These are phyloP conservation scores for Pochonia chlamydosporia DNA, from an alignment of 2,329 filamentous ascomycete genomes.

Conservation along the genomic window DNA sequence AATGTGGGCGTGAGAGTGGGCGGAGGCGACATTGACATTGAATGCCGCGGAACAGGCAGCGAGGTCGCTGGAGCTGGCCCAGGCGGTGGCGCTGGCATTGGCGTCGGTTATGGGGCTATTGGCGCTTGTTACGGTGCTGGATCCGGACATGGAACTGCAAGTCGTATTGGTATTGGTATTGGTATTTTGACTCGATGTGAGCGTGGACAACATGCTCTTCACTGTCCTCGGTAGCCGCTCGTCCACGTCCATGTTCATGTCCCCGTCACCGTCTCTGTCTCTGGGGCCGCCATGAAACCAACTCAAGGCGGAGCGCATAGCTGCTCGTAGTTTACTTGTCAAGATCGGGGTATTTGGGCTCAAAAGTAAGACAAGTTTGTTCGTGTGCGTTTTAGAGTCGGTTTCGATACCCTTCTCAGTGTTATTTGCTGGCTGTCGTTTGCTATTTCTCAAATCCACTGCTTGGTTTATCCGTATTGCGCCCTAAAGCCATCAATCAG, in stretches of 20 bases:
- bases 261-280: slow-evolving; percentile 12
- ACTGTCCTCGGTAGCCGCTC: not conserved
- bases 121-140: slow-evolving; percentile 5
- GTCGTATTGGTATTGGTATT: no score
- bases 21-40: slow-evolving; percentile 1
- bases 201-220: not conserved
- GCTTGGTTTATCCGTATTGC: no score
- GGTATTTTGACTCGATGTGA: not conserved
- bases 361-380: no score
- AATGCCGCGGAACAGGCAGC: slow-evolving; percentile 10
- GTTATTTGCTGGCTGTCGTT: no score
- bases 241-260: not conserved
- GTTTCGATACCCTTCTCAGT: no score
- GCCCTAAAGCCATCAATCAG: no score
- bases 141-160: no score
- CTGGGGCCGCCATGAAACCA: slow-evolving; percentile 24
- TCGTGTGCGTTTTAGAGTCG: no score
- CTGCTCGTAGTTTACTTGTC: slow-evolving; percentile 1
- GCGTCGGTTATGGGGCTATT: slow-evolving; percentile 4
- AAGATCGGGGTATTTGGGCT: not conserved
- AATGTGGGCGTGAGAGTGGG: slow-evolving; percentile 18
- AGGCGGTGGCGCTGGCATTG: slow-evolving; percentile 7
- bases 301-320: slow-evolving; percentile 17
- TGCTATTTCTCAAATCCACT: no score
- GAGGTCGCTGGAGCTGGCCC: slow-evolving; percentile 9